Conservation (phyloP, 1,284 basidiomycete genomes). For the Pseudozyma thailandica region DNA sequence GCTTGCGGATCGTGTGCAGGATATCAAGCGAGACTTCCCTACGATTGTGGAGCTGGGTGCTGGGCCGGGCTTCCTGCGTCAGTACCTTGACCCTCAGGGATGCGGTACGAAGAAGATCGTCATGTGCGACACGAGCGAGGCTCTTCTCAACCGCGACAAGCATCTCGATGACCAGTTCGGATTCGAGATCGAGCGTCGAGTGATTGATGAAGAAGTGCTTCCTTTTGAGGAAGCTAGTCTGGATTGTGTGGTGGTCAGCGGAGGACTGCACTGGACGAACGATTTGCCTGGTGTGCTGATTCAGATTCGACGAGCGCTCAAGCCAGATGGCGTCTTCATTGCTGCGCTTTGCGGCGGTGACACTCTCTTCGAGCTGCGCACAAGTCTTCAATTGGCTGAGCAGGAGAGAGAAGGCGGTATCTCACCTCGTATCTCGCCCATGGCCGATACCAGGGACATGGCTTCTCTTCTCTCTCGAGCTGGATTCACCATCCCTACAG, state of each 20-base stretch:
- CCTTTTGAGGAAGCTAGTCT: slow-evolving; percentile 78
- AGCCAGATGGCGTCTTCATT: slow-evolving; percentile 93
- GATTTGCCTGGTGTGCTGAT: slow-evolving; percentile 93
- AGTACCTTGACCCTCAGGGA: slow-evolving; percentile 79
- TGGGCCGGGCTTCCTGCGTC: slow-evolving; percentile 93
- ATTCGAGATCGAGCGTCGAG: slow-evolving; percentile 59
- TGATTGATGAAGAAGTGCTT: slow-evolving; percentile 64
- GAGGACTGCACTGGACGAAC: slow-evolving; percentile 96
- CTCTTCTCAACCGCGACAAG: slow-evolving; percentile 48
- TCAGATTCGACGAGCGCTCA: slow-evolving; percentile 85
- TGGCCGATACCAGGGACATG: slow-evolving; percentile 89
- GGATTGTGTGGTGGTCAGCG: slow-evolving; percentile 90
- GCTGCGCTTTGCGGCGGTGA: slow-evolving; percentile 96
- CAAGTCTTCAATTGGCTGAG: slow-evolving; percentile 92
- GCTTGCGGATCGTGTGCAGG: slow-evolving; percentile 85
- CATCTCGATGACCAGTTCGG: slow-evolving; percentile 52
- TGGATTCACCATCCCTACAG: slow-evolving; percentile 91
- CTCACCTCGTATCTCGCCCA: slow-evolving; percentile 92
- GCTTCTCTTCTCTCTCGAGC: slow-evolving; percentile 78
- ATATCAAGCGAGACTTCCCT: slow-evolving; percentile 86
- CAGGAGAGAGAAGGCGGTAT: slow-evolving; percentile 94
- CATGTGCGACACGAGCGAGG: slow-evolving; percentile 84
- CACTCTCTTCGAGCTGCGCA: slow-evolving; percentile 91
- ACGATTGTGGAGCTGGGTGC: slow-evolving; percentile 88
- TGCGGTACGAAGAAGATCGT: slow-evolving; percentile 76